Evolutionary conservation across 345 rosid genomes (phyloP).

Genomic region (Sisymbrium irio): DNA sequence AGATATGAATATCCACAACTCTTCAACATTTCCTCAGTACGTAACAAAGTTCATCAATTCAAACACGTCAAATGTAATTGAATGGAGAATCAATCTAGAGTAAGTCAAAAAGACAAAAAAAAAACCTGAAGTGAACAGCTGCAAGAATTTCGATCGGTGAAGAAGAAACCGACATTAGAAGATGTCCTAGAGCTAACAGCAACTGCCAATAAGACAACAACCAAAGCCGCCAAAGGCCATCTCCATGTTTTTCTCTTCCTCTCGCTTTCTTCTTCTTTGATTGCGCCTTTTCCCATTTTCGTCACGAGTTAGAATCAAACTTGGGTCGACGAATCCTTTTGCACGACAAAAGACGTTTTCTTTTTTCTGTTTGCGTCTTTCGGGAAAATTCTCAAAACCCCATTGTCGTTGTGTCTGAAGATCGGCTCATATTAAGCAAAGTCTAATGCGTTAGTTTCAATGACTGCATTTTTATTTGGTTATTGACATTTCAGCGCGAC

Average conservation of each 20-base stretch:
- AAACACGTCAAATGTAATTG: not conserved
- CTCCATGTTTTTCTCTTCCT: conserved; percentile 36
- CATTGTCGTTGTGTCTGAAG: conserved; percentile 24
- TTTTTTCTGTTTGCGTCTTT: conserved; percentile 5
- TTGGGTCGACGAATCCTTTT: not conserved
- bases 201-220: conserved; percentile 47
- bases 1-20: not conserved
- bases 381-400: not conserved
- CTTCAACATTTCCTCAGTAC: not conserved
- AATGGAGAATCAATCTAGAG: not conserved
- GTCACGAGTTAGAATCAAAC: not conserved
- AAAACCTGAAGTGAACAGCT: conserved; percentile 52
- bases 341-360: not conserved
- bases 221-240: conserved; percentile 48
- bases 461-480: not conserved
- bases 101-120: not conserved
- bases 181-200: conserved; percentile 43
- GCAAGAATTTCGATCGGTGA: conserved; percentile 45
- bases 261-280: conserved; percentile 29
- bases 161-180: conserved; percentile 41
- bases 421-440: not conserved
- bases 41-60: conserved; percentile 5
- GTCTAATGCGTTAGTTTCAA: conserved; percentile 28
- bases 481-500: conserved; percentile 34
- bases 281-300: conserved; percentile 38